Evolutionary conservation across 495 filamentous ascomycete species (phyloP).

Genomic region (Aspergillus kassunensis): DNA sequence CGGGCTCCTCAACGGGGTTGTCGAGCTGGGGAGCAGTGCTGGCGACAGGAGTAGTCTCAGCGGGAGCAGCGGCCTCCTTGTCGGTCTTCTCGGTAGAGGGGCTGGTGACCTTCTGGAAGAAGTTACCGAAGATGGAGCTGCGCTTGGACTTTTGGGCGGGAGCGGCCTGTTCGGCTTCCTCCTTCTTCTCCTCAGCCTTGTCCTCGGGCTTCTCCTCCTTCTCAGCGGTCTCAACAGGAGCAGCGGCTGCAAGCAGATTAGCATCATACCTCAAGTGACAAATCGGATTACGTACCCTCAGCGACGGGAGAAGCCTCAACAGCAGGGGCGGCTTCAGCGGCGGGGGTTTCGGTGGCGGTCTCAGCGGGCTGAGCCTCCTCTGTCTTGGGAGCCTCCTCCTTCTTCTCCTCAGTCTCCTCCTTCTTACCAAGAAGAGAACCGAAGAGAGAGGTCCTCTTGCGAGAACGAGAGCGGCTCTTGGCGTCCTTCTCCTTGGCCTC

Average conservation of each 20-base stretch:
- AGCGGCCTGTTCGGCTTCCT: slow-evolving; percentile 33
- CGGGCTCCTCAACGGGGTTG: slow-evolving; percentile 45
- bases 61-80: slow-evolving; percentile 47
- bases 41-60: slow-evolving; percentile 41
- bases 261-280: background rate
- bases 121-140: slow-evolving; percentile 46
- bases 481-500: slow-evolving; percentile 42
- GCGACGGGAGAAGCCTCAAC: slow-evolving; percentile 28
- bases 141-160: slow-evolving; percentile 44
- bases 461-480: slow-evolving; percentile 74
- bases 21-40: slow-evolving; percentile 51
- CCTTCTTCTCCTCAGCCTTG: slow-evolving; percentile 26
- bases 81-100: slow-evolving; percentile 50
- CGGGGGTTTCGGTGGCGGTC: slow-evolving; percentile 24
- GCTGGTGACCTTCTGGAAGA: slow-evolving; percentile 55
- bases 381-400: slow-evolving; percentile 46
- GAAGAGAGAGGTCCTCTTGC: slow-evolving; percentile 84
- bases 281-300: slow-evolving; percentile 22
- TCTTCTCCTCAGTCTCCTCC: slow-evolving; percentile 60
- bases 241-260: slow-evolving; percentile 15
- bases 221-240: slow-evolving; percentile 24
- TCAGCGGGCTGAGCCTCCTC: slow-evolving; percentile 36
- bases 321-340: slow-evolving; percentile 20
- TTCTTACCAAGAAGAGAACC: slow-evolving; percentile 70
- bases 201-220: slow-evolving; percentile 37